Percentiles rank a stretch among this genome's conserved stretches.
These are phyloP conservation scores for Fusarium tricinctum DNA, from an alignment of 2,329 filamentous ascomycete genomes.

Conservation along the genomic window DNA sequence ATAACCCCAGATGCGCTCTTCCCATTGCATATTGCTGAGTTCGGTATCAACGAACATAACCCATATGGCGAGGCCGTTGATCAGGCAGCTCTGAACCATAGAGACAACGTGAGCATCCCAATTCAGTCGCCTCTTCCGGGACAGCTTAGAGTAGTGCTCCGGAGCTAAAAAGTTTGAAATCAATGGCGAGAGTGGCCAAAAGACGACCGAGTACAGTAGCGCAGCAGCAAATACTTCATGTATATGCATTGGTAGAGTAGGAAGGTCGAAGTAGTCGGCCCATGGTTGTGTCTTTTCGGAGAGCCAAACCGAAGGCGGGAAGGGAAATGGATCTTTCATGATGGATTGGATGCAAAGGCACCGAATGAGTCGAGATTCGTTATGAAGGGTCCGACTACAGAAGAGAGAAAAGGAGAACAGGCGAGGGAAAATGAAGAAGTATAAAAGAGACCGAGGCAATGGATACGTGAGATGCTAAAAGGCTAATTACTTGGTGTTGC, in stretches of 20 bases:
- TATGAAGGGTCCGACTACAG: not conserved
- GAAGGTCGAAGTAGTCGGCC: constrained; percentile 72
- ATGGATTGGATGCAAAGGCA: constrained; percentile 36
- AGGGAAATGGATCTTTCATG: constrained; percentile 82
- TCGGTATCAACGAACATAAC: constrained; percentile 78
- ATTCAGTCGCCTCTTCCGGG: constrained; percentile 75
- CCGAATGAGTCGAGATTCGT: not conserved
- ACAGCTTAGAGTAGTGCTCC: constrained; percentile 73
- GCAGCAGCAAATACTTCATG: constrained; percentile 81
- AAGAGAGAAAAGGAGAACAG: not conserved
- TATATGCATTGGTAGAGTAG: constrained; percentile 79
- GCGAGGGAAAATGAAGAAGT: not conserved
- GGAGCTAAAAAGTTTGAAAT: constrained; percentile 75
- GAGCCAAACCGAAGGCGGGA: constrained; percentile 71
- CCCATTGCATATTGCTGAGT: constrained; percentile 73
- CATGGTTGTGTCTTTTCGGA: constrained; percentile 71
- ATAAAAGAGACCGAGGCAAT: constrained; percentile 21
- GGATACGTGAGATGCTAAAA: not conserved
- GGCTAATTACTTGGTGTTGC: not conserved
- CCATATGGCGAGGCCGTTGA: constrained; percentile 81
- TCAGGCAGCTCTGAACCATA: constrained; percentile 80
- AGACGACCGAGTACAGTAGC: constrained; percentile 76
- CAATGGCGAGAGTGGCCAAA: constrained; percentile 75
- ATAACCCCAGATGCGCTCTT: constrained; percentile 83
- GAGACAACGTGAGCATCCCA: constrained; percentile 91